phyloP scores from a whole-genome alignment of 1,139 yeast genomes.

The Suhomyces guaymorum region DNA sequence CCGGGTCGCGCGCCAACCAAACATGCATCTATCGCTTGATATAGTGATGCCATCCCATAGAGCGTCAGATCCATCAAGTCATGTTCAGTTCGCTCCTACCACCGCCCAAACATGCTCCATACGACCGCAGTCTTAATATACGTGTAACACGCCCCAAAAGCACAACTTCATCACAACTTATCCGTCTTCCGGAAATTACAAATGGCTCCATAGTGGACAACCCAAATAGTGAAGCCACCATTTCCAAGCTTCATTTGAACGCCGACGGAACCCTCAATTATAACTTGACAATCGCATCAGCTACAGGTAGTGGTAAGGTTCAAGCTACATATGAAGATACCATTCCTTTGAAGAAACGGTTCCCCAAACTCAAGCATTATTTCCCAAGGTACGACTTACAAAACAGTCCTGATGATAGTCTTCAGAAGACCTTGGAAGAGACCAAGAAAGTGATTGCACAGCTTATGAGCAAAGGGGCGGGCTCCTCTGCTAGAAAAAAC shows the following conservation, averaged over 20 bases:
- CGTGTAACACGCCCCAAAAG: slow-evolving; percentile 1
- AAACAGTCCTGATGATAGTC: slow-evolving; percentile 32
- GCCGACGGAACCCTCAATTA: slow-evolving; percentile 33
- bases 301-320: slow-evolving; percentile 16
- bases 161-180: slow-evolving; percentile 2
- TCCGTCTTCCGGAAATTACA: slow-evolving; percentile 3
- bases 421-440: slow-evolving; percentile 29
- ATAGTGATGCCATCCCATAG: too few species aligned
- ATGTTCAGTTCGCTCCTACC: slow-evolving; percentile 41
- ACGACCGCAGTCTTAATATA: slow-evolving; percentile 11
- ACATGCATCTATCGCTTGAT: too few species aligned
- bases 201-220: not conserved
- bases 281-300: slow-evolving; percentile 26
- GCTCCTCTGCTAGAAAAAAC: slow-evolving; percentile 15
- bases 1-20: not conserved
- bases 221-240: slow-evolving; percentile 4
- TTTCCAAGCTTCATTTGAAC: slow-evolving; percentile 25
- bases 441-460: slow-evolving; percentile 29
- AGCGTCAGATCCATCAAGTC: too few species aligned
- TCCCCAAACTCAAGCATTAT: slow-evolving; percentile 42
- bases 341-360: slow-evolving; percentile 41
- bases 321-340: slow-evolving; percentile 41
- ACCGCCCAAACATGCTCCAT: slow-evolving; percentile 28
- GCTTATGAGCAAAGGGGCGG: slow-evolving; percentile 24
- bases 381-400: slow-evolving; percentile 37